Percentiles rank a stretch among this genome's conserved stretches.
Evolutionary conservation across 148 eudicot species (phyloP).

Genomic region (Polygonum aviculare): DNA sequence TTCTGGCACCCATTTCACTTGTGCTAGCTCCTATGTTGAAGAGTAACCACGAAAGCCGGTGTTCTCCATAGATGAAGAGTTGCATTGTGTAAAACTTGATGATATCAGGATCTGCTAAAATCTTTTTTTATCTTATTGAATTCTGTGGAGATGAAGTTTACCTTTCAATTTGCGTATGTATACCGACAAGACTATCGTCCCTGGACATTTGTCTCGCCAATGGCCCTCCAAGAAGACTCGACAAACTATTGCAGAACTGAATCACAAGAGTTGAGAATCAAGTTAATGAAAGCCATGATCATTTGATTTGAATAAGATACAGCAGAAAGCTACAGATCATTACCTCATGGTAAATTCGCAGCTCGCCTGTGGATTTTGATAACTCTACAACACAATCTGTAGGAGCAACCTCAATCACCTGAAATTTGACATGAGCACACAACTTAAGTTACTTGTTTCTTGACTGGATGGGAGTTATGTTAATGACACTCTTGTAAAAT

Average conservation of each 20-base stretch:
- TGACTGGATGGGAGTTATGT: neutral
- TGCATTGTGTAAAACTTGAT: neutral
- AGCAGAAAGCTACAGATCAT: neutral
- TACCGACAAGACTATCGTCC: constrained; percentile 15
- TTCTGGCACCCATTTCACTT: neutral
- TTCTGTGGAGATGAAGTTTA: neutral
- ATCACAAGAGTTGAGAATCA: constrained; percentile 5
- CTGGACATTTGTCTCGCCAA: constrained; percentile 12
- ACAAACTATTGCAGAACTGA: constrained; percentile 49
- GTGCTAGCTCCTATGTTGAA: neutral
- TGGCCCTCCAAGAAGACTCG: constrained; percentile 31
- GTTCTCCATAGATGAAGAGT: constrained; percentile 1
- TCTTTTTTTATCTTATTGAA: too few species aligned
- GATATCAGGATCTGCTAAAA: neutral
- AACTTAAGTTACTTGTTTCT: neutral
- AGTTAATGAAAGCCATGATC: neutral
- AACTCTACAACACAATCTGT: constrained; percentile 43
- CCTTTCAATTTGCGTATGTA: constrained; percentile 8
- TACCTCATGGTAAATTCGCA: constrained; percentile 35
- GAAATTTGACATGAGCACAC: constrained; percentile 9
- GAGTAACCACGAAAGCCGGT: neutral
- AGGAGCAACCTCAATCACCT: constrained; percentile 48
- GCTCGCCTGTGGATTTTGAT: constrained; percentile 38
- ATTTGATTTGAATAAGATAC: neutral
- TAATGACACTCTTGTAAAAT: neutral